These are phyloP conservation scores for Penicillium psychrosexuale DNA, from an alignment of 2,329 filamentous ascomycete species.

Conservation along the genomic window DNA sequence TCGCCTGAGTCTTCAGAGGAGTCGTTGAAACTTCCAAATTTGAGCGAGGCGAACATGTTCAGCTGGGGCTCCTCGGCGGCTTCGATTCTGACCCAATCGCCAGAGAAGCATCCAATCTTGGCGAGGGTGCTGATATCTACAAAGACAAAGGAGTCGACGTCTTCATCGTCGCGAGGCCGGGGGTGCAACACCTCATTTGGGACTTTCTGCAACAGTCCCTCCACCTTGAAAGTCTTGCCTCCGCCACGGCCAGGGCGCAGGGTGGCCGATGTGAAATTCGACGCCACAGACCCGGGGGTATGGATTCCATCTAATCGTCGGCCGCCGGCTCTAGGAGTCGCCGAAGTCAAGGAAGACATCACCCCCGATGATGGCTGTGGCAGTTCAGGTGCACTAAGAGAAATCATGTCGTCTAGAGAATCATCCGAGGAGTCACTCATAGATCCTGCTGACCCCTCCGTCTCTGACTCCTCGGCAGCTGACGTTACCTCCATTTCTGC, in stretches of 20 bases:
- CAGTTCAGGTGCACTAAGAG: constrained; percentile 73
- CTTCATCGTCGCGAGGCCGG: constrained; percentile 77
- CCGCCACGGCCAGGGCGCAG: constrained; percentile 68
- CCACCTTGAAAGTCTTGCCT: constrained; percentile 79
- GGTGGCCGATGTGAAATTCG: constrained; percentile 80
- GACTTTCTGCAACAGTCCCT: constrained; percentile 70
- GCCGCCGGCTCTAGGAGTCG: constrained; percentile 73
- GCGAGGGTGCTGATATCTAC: constrained; percentile 83
- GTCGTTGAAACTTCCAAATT: constrained; percentile 52
- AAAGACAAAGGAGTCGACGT: constrained; percentile 80
- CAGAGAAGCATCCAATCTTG: constrained; percentile 93
- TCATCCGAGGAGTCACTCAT: constrained; percentile 86
- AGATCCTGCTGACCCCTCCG: constrained; percentile 45
- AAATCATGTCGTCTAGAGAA: constrained; percentile 90
- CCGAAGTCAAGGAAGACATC: constrained; percentile 73
- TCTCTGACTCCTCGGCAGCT: constrained; percentile 61
- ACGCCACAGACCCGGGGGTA: constrained; percentile 86
- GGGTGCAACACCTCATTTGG: constrained; percentile 79
- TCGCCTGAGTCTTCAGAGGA: constrained; percentile 59
- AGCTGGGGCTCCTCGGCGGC: constrained; percentile 64
- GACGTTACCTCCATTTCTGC: constrained; percentile 54
- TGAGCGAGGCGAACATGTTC: constrained; percentile 60
- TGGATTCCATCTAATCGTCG: constrained; percentile 69
- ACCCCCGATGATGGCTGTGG: constrained; percentile 75
- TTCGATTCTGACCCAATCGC: constrained; percentile 91